Evolutionary conservation across 345 rosid species (phyloP).

Genomic region (Euphorbia lathyris): DNA sequence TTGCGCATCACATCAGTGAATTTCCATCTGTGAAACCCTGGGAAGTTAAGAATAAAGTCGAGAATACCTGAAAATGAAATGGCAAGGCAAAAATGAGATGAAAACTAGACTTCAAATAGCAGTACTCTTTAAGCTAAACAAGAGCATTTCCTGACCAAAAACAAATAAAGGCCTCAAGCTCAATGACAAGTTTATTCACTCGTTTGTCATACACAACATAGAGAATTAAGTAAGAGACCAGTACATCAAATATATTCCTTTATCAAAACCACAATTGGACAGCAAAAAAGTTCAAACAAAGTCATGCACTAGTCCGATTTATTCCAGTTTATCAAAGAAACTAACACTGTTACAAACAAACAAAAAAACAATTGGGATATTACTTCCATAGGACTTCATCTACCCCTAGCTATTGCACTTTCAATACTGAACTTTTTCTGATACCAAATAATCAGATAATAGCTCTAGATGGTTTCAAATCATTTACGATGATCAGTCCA

Average conservation of each 20-base stretch:
- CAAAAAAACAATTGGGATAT: background rate
- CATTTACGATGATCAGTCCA: no score
- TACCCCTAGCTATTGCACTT: background rate
- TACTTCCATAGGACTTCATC: background rate
- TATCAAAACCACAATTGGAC: background rate
- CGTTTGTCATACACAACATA: background rate
- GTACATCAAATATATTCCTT: background rate
- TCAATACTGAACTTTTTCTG: background rate
- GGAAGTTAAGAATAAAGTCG: conserved; percentile 87
- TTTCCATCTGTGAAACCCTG: conserved; percentile 90
- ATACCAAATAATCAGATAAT: background rate
- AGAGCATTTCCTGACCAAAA: background rate
- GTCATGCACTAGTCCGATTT: background rate
- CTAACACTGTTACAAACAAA: background rate
- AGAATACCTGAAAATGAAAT: conserved; percentile 56
- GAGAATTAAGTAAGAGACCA: background rate
- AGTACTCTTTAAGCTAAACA: background rate
- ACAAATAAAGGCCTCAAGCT: background rate
- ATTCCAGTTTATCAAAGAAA: background rate
- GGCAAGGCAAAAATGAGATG: conserved; percentile 2
- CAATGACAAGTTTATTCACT: background rate
- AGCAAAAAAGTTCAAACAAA: background rate
- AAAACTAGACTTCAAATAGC: background rate
- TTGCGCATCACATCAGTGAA: conserved; percentile 74
- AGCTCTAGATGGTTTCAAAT: background rate